Conservation (phyloP, 352 stramenopile genomes). For the Phytophthora megakarya region DNA sequence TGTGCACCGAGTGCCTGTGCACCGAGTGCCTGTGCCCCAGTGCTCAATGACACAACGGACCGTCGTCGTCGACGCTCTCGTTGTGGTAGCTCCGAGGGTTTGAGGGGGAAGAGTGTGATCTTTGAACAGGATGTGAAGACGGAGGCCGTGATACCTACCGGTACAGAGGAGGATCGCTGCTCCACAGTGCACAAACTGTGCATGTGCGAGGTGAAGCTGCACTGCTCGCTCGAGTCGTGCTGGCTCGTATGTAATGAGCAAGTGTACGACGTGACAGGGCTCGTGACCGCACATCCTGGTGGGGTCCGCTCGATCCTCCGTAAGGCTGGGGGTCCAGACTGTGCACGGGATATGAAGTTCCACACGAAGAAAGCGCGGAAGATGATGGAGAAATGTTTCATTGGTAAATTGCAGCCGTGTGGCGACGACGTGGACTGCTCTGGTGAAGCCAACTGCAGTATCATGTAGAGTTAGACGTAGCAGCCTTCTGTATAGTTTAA, state of each 20-base stretch:
- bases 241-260: constrained; percentile 94
- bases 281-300: constrained; percentile 76
- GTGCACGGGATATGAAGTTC: constrained; percentile 82
- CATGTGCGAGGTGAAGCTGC: constrained; percentile 75
- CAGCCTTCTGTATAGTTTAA: constrained; percentile 33
- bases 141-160: constrained; percentile 16
- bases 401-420: constrained; percentile 74
- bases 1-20: constrained; percentile 54
- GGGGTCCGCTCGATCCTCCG: constrained; percentile 79
- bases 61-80: constrained; percentile 37
- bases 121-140: constrained; percentile 26
- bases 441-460: constrained; percentile 55
- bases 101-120: constrained; percentile 44
- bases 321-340: constrained; percentile 78
- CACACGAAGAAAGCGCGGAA: constrained; percentile 77
- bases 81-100: constrained; percentile 27
- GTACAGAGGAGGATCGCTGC: constrained; percentile 49
- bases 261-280: constrained; percentile 88
- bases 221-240: constrained; percentile 92
- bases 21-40: no score
- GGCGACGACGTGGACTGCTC: constrained; percentile 44
- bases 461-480: constrained; percentile 61
- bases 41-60: constrained; percentile 6
- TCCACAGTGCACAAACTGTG: constrained; percentile 71
- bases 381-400: constrained; percentile 83